Evolutionary conservation across 2,329 filamentous ascomycete genomes (phyloP).

Genomic region (Apiospora marii): DNA sequence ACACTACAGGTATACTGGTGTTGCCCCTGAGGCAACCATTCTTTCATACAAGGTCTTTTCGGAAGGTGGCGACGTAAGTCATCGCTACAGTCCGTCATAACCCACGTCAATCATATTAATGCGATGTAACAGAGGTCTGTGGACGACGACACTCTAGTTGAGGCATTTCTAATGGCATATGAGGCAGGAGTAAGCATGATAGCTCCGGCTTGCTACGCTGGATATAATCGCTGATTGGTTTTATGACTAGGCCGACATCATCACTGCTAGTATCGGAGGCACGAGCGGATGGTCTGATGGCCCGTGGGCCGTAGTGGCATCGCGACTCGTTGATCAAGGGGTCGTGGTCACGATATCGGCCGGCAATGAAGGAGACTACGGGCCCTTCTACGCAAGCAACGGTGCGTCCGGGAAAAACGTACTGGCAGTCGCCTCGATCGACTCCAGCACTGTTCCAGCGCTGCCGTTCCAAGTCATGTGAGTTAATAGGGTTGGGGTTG

Average conservation of each 20-base stretch:
- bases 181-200: constrained; percentile 36
- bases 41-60: constrained; percentile 37
- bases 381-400: constrained; percentile 53
- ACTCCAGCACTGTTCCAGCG: constrained; percentile 38
- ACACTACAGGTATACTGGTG: constrained; percentile 32
- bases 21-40: constrained; percentile 36
- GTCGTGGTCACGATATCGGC: constrained; percentile 57
- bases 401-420: constrained; percentile 50
- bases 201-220: rapidly evolving
- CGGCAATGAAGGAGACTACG: constrained; percentile 57
- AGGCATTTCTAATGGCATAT: constrained; percentile 44
- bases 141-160: constrained; percentile 41
- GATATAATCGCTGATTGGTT: background rate
- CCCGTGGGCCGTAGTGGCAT: constrained; percentile 45
- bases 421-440: constrained; percentile 52
- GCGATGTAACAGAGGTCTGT: constrained; percentile 23
- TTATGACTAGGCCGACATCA: constrained; percentile 43
- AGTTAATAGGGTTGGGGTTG: background rate
- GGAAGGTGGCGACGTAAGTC: background rate
- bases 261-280: constrained; percentile 48
- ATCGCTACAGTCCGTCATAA: background rate
- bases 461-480: constrained; percentile 39
- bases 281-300: constrained; percentile 45
- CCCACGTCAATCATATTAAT: background rate
- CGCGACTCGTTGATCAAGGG: constrained; percentile 50